These are phyloP conservation scores for Neurospora sp. DNA, from an alignment of 495 filamentous ascomycete species.

Conservation along the genomic window DNA sequence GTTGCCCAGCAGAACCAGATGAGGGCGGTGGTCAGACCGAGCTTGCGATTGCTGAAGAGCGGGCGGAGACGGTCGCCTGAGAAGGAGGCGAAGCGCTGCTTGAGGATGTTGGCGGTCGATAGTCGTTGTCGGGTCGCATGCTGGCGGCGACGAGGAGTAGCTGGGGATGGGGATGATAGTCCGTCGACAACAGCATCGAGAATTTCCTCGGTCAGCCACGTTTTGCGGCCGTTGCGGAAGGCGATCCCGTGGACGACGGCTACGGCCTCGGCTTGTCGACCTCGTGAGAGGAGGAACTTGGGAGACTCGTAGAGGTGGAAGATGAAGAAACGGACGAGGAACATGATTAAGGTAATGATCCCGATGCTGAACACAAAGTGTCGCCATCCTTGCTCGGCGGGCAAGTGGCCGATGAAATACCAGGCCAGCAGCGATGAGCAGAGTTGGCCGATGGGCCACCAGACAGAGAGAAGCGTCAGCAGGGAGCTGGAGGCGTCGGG, in stretches of 20 bases:
- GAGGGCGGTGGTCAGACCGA: slow-evolving; percentile 39
- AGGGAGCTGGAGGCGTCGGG: slow-evolving; percentile 68
- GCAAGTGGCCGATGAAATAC: slow-evolving; percentile 62
- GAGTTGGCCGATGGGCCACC: slow-evolving; percentile 71
- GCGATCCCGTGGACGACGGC: slow-evolving; percentile 69
- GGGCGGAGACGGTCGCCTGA: slow-evolving; percentile 35
- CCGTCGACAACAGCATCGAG: slow-evolving; percentile 42
- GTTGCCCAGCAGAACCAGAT: slow-evolving; percentile 50
- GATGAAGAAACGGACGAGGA: slow-evolving; percentile 63
- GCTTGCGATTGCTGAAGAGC: slow-evolving; percentile 36
- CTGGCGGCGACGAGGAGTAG: slow-evolving; percentile 5
- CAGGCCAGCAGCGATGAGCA: slow-evolving; percentile 67
- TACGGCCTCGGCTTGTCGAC: slow-evolving; percentile 65
- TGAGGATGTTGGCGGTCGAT: slow-evolving; percentile 28
- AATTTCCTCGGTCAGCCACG: slow-evolving; percentile 50
- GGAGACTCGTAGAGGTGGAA: slow-evolving; percentile 80
- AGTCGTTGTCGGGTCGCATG: slow-evolving; percentile 2
- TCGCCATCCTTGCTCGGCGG: slow-evolving; percentile 68
- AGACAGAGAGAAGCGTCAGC: slow-evolving; percentile 64
- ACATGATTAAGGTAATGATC: slow-evolving; percentile 60
- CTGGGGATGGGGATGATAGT: slow-evolving; percentile 10
- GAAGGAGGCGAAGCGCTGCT: slow-evolving; percentile 28
- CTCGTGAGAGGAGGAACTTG: slow-evolving; percentile 68
- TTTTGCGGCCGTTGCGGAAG: slow-evolving; percentile 53
- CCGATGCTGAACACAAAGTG: slow-evolving; percentile 64